Base-by-base conservation (phyloP, 768 basidiomycete species). In the Grammothele lineata region DNA sequence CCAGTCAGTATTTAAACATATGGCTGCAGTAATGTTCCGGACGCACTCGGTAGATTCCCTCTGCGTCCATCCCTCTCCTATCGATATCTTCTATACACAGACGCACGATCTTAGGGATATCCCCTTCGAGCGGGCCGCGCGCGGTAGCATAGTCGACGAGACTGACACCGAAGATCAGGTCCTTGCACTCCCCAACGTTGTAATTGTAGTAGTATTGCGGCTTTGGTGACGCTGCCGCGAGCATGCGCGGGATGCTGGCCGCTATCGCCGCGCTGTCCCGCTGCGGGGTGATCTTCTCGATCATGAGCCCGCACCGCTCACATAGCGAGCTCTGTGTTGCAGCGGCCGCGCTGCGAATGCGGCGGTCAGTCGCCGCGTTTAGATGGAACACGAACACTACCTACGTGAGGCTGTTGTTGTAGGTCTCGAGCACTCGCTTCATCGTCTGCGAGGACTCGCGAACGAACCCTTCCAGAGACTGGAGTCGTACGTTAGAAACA, bases 71-170 rank as follows among this genome's bases (percentile, higher is more conserved):
- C 3, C 90, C 92, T 38, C 88, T 75, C 51, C 75, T 73, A 60
- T 95, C 91, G 23, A 96, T 78, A 56, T 92, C 92, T 47, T 77
- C 72, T 42, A 93, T 81, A 63, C 90, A 93, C 32, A 92, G 79
- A 47, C 73, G 73, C 12, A 95, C 70, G 42, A 94, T 87, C 64
- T 81, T 87, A 0, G 93, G 93, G 25, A 87, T 71, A 8, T 85
- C 80, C 10, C 80, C 80, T 15, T 58, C 90, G 15, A 67, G 70
- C 15, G 90, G 68, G 35, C 78, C 79, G 52, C 91, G 80, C 8
- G 88, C 76, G 32, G 85, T 91, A 14, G 92, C 89, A 59, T 96
- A 95, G 60, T 94, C 92, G 33, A 86, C 83, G 47, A 96, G 68
- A 55, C 80, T 85, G 54, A 94, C 82, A 19, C 92, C 93, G 60